Evolutionary conservation across 805 yeast species (phyloP), one percentile per base, ranked within the genome.

Genomic region (Isabelozyma gotoi): DNA sequence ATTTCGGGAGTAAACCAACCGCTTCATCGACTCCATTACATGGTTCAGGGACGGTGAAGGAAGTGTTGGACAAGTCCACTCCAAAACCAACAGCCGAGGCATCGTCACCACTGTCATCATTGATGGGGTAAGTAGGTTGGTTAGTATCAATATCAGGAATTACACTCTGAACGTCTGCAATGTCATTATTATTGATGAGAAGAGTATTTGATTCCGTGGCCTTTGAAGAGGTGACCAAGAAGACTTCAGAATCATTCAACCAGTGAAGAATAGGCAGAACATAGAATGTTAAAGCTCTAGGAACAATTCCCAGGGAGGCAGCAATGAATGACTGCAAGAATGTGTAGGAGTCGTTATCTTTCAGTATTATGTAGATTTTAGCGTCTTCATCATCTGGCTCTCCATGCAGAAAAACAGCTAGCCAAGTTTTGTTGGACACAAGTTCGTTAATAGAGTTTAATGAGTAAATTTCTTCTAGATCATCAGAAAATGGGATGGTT

Each of bases 61-160:
- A 71, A 0, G 61, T 59, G 2, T 79, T 66, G 8, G 74, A 66
- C 11, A 82, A 52, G 57, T 88, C 96, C 5, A 88, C 38, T 0
- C 80, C 80, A 8, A 86, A 50, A 4, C 96, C 96, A 17, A 86
- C 67, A 0, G 92, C 82, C 6, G 85, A 76, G 11, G 85, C 77
- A 53, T 88, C 96, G 40, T 77, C 83, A 37, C 77, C 83, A 0
- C 83, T 68, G 2, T 72, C 82, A 7, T 80, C 83, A 55, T 79
- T 80, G 16, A 88, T 68, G 1, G 96, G 96, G 48, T 88, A 67
- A 7, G 18, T 36, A 11, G 39, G 32, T 24, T 36, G 39, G 18
- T 36, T 24, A n/a, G 32, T 11, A 16, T 36, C 39, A 20, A 20
- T 15, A 5, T 36, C 36, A 17, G 20, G 20, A 16, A 34, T 34